Evolutionary conservation across 257 asterid genomes (phyloP).

Genomic region (Thymus mandschuricus): DNA sequence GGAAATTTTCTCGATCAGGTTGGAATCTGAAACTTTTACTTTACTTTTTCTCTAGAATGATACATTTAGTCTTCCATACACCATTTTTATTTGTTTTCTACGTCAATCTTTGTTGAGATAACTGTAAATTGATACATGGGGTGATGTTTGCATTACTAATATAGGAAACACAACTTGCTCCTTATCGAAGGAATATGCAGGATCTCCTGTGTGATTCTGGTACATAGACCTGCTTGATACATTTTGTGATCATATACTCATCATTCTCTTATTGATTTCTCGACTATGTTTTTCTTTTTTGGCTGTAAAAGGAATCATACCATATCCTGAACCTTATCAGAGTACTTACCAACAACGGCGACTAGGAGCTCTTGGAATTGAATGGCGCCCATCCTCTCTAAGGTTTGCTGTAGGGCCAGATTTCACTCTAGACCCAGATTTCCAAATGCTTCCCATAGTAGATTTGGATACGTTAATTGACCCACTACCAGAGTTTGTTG

Average conservation of each 20-base stretch:
- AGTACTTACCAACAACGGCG: constrained; percentile 83
- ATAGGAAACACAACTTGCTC: constrained; percentile 96
- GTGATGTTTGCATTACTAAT: constrained; percentile 34
- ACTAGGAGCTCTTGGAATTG: constrained; percentile 88
- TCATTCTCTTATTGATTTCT: constrained; percentile 19
- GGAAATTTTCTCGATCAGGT: constrained; percentile 99
- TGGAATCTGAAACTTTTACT: constrained; percentile 25
- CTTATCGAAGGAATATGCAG: constrained; percentile 93
- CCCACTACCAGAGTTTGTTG: constrained; percentile 86
- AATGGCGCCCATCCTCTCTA: constrained; percentile 94
- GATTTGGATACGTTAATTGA: constrained; percentile 81
- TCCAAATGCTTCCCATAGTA: constrained; percentile 72
- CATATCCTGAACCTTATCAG: constrained; percentile 96
- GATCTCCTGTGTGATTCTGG: constrained; percentile 99
- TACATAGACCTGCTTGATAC: constrained; percentile 29
- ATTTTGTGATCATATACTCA: constrained; percentile 12
- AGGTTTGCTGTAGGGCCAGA: constrained; percentile 88
- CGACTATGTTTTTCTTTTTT: constrained; percentile 27
- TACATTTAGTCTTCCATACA: constrained; percentile 7
- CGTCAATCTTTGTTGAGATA: background rate
- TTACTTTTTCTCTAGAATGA: constrained; percentile 20
- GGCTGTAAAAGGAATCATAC: constrained; percentile 70
- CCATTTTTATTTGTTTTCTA: background rate
- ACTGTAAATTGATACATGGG: constrained; percentile 24
- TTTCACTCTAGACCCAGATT: constrained; percentile 79